Conservation (phyloP, 352 stramenopile genomes). For the Aphanomyces invadans region DNA sequence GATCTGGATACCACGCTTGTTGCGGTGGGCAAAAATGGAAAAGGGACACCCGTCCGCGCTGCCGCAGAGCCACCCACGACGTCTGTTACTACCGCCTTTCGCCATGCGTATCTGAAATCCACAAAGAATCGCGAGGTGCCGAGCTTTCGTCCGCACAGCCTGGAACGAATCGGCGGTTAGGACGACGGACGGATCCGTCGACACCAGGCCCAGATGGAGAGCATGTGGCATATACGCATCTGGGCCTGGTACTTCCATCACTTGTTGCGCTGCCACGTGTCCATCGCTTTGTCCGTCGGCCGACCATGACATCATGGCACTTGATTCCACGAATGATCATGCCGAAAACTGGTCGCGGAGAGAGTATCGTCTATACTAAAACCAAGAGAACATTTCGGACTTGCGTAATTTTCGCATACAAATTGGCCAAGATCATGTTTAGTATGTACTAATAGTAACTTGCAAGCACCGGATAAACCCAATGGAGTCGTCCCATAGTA, state of each 20-base stretch:
- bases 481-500: too few species aligned
- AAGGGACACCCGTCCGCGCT: slow-evolving; percentile 18
- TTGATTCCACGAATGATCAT: too few species aligned
- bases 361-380: too few species aligned
- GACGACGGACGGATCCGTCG: not conserved
- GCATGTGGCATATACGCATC: slow-evolving; percentile 14
- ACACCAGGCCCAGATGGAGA: not conserved
- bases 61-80: slow-evolving; percentile 12
- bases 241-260: not conserved
- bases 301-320: not conserved
- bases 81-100: slow-evolving; percentile 9
- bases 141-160: not conserved
- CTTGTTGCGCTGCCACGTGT: too few species aligned
- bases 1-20: slow-evolving; percentile 7
- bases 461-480: too few species aligned
- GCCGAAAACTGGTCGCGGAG: too few species aligned
- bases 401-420: too few species aligned
- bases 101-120: slow-evolving; percentile 22
- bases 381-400: too few species aligned
- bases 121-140: slow-evolving; percentile 15
- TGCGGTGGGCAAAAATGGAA: slow-evolving; percentile 11
- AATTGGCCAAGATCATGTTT: too few species aligned
- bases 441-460: too few species aligned
- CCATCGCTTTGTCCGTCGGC: not conserved
- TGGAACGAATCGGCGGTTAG: slow-evolving; percentile 1